Evolutionary conservation across 495 filamentous ascomycete genomes (phyloP), one percentile per base, ranked within the genome.

Genomic region (Talaromyces thailandensis): DNA sequence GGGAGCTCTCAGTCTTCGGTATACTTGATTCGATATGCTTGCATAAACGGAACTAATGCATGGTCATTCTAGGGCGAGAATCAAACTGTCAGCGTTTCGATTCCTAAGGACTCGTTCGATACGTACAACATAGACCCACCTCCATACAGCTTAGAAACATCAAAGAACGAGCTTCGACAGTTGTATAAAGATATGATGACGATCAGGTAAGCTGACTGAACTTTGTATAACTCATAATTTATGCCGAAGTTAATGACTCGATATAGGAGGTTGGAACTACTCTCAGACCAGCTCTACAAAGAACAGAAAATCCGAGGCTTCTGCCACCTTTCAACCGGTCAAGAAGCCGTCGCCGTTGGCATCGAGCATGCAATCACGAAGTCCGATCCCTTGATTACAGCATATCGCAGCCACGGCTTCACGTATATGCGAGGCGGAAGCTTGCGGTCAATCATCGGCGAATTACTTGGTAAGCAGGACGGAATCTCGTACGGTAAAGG

Each of bases 301-400:
- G 65, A 73, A n/a, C 61, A 62, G 12, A 72, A 74, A 26, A 71
- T 74, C 61, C 68, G 73, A 4, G 73, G 72, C 1, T 72, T 73
- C 58, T 76, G 69, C 60, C 71, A 73, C 51, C 58, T 71, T 24
- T 70, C 69, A 12, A 71, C 65, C 4, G 68, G 71, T 4, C 37
- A 50, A 24, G 61, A 56, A 23, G 56, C 62, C 26, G 55, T 57
- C 6, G 71, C 52, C 24, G 73, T 73, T 4, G 43, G 51, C 61
- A 68, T 66, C 4, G 57, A 59, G 25, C 57, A 59, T 23, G 31
- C 57, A 6, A 59, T 59, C 14, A 59, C 57, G 9, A 59, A 59
- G 5, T 40, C 31, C 24, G 57, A 59, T n/a, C 57, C 57, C 37
- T 40, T 59, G 25, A 59, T 59, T 11, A 59, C 57, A 48, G 57